phyloP scores from a whole-genome alignment of 129 eudicot species.

The Pulicaria dysenterica region DNA sequence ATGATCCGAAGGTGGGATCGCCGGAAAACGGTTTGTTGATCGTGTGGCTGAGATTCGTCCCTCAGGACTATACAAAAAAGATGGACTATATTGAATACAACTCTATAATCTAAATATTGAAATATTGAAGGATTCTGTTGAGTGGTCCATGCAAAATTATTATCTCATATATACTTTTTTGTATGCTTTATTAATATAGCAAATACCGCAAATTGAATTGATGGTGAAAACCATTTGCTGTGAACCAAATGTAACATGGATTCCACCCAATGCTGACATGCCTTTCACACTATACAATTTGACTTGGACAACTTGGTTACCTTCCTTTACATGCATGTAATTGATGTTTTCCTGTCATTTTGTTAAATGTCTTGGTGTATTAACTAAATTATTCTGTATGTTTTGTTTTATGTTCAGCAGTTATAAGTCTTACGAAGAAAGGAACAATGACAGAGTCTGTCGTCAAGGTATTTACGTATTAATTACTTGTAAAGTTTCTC shows the following conservation, averaged over 20 bases:
- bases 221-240: conserved; percentile 11
- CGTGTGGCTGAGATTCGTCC: too few species aligned
- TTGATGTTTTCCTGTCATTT: neutral
- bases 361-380: neutral
- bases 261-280: conserved; percentile 8
- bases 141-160: conserved; percentile 24
- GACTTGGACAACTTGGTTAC: conserved; percentile 21
- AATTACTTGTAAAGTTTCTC: neutral
- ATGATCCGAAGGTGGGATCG: too few species aligned
- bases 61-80: too few species aligned
- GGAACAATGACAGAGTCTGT: conserved; percentile 23
- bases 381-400: neutral
- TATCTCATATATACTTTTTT: neutral
- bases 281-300: conserved; percentile 11
- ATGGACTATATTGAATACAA: too few species aligned
- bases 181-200: neutral
- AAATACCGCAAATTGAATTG: conserved; percentile 3
- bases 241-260: neutral
- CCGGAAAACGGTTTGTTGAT: too few species aligned
- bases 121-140: neutral
- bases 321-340: conserved; percentile 13
- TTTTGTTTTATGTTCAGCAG: neutral
- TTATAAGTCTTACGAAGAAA: conserved; percentile 8
- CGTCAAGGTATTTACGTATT: conserved; percentile 7
- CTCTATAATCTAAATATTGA: too few species aligned